Conservation (phyloP, 306 rosid species). For the Prinsepia uniflora region DNA sequence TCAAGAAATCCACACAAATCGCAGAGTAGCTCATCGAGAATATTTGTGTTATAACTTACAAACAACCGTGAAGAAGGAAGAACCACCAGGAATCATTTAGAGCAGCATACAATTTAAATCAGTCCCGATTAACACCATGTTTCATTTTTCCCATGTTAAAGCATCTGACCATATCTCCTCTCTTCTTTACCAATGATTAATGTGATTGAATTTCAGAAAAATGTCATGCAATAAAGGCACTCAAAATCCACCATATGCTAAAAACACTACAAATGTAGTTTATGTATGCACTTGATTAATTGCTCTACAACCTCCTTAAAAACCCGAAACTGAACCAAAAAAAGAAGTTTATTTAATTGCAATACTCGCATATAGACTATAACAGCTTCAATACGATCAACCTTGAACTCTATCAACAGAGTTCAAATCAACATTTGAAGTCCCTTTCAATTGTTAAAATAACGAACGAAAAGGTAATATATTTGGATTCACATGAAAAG, state of each 20-base stretch:
- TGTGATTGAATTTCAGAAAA: background rate
- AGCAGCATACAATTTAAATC: background rate
- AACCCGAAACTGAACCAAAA: background rate
- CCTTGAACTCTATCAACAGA: background rate
- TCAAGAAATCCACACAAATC: background rate
- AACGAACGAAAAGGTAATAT: background rate
- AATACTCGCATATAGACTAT: background rate
- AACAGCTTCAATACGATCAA: background rate
- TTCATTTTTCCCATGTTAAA: constrained; percentile 1
- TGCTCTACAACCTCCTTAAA: background rate
- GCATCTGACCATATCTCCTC: background rate
- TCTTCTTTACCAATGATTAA: background rate
- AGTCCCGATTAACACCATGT: background rate
- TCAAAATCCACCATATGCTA: background rate
- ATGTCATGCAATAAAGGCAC: background rate
- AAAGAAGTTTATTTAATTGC: background rate
- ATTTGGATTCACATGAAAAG: background rate
- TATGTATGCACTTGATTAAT: background rate
- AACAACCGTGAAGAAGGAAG: too few species aligned
- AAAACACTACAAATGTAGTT: background rate
- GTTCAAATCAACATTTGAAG: background rate
- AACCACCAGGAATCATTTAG: background rate
- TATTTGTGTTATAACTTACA: background rate
- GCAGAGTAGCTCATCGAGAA: background rate
- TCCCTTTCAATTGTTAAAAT: too few species aligned